phyloP scores from a whole-genome alignment of 1,284 basidiomycete species.

The Chalciporus piperatoides region DNA sequence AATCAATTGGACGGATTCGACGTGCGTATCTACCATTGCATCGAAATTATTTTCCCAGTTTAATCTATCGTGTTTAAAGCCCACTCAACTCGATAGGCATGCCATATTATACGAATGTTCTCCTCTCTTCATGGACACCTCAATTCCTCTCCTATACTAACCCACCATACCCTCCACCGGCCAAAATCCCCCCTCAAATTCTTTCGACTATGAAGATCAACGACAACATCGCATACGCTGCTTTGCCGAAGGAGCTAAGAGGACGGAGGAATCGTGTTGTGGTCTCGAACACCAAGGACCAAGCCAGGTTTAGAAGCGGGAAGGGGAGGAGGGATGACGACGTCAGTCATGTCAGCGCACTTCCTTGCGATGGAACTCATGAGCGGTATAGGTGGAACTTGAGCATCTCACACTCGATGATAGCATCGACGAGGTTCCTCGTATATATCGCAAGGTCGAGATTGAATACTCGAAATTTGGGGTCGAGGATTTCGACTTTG shows the following conservation, averaged over 20 bases:
- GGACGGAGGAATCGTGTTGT: constrained; percentile 78
- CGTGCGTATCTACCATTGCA: constrained; percentile 45
- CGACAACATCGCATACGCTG: constrained; percentile 87
- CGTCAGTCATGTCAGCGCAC: constrained; percentile 14
- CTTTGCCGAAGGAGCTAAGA: constrained; percentile 77
- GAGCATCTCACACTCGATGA: constrained; percentile 48
- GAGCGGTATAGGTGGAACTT: constrained; percentile 40
- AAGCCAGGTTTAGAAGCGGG: constrained; percentile 83
- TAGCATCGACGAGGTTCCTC: constrained; percentile 65
- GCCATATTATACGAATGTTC: constrained; percentile 76
- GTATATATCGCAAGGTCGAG: constrained; percentile 87
- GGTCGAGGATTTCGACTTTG: constrained; percentile 99
- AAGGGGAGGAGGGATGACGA: constrained; percentile 48
- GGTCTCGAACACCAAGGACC: constrained; percentile 45
- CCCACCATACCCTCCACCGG: constrained; percentile 56
- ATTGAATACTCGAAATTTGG: constrained; percentile 99
- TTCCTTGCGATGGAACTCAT: constrained; percentile 1
- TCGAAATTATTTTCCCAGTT: background rate
- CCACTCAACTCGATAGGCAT: constrained; percentile 90
- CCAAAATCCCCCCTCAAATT: constrained; percentile 78
- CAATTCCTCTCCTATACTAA: constrained; percentile 45
- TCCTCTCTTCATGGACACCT: constrained; percentile 80
- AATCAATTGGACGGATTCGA: constrained; percentile 79
- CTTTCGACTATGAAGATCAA: constrained; percentile 78
- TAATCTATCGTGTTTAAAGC: constrained; percentile 35